Evolutionary conservation across 78 protist genomes (phyloP).

Genomic region (Speleostelium caveatum): DNA sequence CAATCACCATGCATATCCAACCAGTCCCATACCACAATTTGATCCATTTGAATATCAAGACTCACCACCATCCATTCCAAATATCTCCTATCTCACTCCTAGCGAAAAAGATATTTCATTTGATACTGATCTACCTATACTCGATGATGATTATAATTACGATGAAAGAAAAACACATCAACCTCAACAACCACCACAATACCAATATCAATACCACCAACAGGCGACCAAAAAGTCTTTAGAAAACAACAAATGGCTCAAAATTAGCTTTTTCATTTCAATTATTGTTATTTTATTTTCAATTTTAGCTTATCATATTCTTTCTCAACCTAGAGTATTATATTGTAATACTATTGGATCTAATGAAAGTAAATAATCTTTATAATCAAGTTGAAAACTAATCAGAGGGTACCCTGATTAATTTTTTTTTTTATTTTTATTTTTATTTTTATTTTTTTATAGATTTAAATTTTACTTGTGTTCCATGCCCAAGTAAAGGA

Average conservation of each 20-base stretch:
- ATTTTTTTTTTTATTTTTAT: neutral
- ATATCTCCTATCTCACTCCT: conserved; percentile 6
- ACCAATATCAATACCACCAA: neutral
- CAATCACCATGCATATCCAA: conserved; percentile 16
- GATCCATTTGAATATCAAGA: conserved; percentile 8
- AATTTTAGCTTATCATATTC: conserved; percentile 10
- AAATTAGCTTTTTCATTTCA: conserved; percentile 8
- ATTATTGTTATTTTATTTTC: neutral
- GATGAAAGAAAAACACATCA: neutral
- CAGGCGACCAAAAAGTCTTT: neutral
- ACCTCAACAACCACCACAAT: too few relatives aligned
- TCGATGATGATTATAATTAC: neutral
- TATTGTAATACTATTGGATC: conserved; percentile 44
- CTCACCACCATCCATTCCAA: conserved; percentile 34
- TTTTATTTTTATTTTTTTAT: neutral
- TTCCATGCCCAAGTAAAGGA: conserved; percentile 46
- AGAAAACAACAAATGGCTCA: conserved; percentile 1
- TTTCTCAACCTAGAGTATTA: conserved; percentile 4
- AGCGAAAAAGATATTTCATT: conserved; percentile 33
- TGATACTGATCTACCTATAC: neutral
- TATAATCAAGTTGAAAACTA: neutral
- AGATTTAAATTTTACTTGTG: conserved; percentile 27
- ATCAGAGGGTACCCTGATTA: neutral
- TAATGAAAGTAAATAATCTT: conserved; percentile 25
- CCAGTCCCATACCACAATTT: neutral